These are phyloP conservation scores for Chalara sp. DNA, from an alignment of 2,329 filamentous ascomycete genomes.

Conservation along the genomic window DNA sequence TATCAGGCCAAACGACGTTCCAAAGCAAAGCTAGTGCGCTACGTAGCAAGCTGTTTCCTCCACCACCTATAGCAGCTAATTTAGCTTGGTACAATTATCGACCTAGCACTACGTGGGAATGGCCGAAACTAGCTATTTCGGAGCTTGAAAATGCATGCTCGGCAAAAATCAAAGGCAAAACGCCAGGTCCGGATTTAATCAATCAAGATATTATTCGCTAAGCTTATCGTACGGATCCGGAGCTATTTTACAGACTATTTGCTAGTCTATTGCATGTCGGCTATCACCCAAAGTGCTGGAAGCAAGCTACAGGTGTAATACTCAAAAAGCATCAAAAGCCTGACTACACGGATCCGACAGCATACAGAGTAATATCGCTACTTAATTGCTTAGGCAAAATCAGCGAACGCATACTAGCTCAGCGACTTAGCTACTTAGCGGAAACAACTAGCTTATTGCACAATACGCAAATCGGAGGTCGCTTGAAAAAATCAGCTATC, in stretches of 20 bases:
- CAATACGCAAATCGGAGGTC: not conserved
- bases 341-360: not conserved
- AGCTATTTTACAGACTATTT: constrained; percentile 1
- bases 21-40: not conserved
- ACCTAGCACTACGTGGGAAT: not conserved
- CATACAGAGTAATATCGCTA: constrained; percentile 1
- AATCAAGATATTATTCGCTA: not conserved
- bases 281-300: not conserved
- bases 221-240: not conserved
- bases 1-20: not conserved
- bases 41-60: not conserved
- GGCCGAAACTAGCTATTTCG: not conserved
- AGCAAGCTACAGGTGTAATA: not conserved
- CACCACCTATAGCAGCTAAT: not conserved
- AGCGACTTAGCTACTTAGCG: constrained; percentile 4
- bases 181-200: not conserved
- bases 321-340: not conserved
- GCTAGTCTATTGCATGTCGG: not conserved
- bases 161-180: not conserved
- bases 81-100: not conserved
- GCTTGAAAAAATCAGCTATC: constrained; percentile 6
- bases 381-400: not conserved
- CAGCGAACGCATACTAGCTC: not conserved
- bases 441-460: constrained; percentile 3
- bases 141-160: not conserved